Base-by-base conservation (phyloP, 495 filamentous ascomycete species). In the Hypoxylon lenormandii region DNA sequence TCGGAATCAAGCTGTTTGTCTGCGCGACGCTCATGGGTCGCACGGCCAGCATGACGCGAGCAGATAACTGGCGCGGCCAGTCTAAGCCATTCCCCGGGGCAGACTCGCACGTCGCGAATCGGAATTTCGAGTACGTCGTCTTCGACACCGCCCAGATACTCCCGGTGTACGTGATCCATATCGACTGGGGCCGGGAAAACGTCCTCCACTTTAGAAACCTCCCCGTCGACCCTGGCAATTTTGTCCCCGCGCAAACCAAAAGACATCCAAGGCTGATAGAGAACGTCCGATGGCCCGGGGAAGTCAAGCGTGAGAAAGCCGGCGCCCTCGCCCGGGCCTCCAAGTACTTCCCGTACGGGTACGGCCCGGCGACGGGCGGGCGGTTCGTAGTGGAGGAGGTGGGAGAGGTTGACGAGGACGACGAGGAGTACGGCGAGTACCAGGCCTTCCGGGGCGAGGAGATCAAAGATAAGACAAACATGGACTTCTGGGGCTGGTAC, bases 331-430 rank as follows among this genome's bases (percentile, higher is more conserved):
- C 78, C 6, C 70, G 73, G 22, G 80, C 78, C 0, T 42, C 69
- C n/a, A 82, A 82, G 49, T 81, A 74, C 63, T 82, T 82, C 53
- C 78, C 79, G 2, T 80, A 79, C 49, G 80, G 80, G 10, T 82
- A 70, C 65, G 79, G 80, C 0, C 77, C 78, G 4, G 74, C 77
- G n/a, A 77, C 62, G 0, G 77, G 74, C 5, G 69, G 64, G 0
- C 69, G 26, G 26, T 77, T 80, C 23, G 77, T 78, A 1, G 76
- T 81, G 50, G 78, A 81, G 57, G 80, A 81, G 55, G 70, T 78
- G 18, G 79, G 77, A 0, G 78, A 79, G 28, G 63, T 76, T 11
- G 69, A 74, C 28, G 80, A 80, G 19, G 80, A 81, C 48, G 65
- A 68, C 10, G 64, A 68, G 37, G 70, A 79, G 21, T 80, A 80